Conservation (phyloP, 345 rosid genomes). For the Salix exigua region DNA sequence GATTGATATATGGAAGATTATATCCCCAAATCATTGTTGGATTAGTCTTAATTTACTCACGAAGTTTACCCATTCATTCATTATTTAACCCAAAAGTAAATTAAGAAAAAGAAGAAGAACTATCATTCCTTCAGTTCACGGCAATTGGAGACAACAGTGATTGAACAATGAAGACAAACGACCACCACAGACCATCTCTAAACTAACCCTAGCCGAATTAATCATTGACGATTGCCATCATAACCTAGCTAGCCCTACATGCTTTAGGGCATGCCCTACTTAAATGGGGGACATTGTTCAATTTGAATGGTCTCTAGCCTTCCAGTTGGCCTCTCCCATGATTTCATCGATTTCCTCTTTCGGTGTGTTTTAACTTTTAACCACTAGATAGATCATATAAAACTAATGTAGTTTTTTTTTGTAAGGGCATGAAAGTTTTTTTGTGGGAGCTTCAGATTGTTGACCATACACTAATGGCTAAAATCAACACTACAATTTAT, state of each 20-base stretch:
- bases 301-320: not conserved
- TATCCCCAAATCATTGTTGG: too few relatives aligned
- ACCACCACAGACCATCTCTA: not conserved
- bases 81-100: too few relatives aligned
- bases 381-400: not conserved
- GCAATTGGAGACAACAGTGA: not conserved
- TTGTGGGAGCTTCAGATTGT: not conserved
- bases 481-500: not conserved
- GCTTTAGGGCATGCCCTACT: not conserved
- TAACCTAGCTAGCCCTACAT: not conserved
- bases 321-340: not conserved
- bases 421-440: not conserved
- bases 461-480: slow-evolving; percentile 1
- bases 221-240: slow-evolving; percentile 3
- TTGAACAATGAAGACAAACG: not conserved
- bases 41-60: too few relatives aligned
- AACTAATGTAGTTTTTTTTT: too few relatives aligned
- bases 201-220: not conserved
- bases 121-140: not conserved
- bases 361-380: not conserved
- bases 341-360: not conserved
- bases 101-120: not conserved
- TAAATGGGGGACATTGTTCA: not conserved
- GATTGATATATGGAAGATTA: too few relatives aligned
- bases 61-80: too few relatives aligned